These are phyloP conservation scores for Raffaelea arxii DNA, from an alignment of 2,329 filamentous ascomycete species.

Conservation along the genomic window DNA sequence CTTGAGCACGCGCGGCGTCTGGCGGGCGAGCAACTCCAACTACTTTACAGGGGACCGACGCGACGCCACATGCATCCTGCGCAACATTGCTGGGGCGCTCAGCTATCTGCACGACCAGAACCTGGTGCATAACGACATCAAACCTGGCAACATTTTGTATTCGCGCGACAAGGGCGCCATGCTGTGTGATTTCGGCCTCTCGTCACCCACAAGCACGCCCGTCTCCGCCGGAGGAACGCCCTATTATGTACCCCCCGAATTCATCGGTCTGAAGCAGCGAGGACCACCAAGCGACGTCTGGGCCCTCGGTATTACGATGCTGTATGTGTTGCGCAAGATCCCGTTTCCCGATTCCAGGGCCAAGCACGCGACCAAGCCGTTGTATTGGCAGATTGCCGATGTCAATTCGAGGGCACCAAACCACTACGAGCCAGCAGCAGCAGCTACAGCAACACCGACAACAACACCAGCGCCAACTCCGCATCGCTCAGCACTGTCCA, in stretches of 20 bases:
- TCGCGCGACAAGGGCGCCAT: slow-evolving; percentile 48
- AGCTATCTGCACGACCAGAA: slow-evolving; percentile 45
- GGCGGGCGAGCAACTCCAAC: slow-evolving; percentile 37
- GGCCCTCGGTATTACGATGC: slow-evolving; percentile 51
- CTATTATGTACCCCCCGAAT: slow-evolving; percentile 53
- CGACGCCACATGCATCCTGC: slow-evolving; percentile 43
- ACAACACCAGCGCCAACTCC: too few relatives aligned
- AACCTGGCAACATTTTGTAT: slow-evolving; percentile 52
- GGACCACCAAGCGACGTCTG: slow-evolving; percentile 48
- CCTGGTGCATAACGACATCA: slow-evolving; percentile 53
- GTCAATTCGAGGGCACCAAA: slow-evolving; percentile 28
- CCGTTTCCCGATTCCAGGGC: slow-evolving; percentile 43
- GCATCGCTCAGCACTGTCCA: slow-evolving; percentile 30
- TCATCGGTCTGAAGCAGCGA: slow-evolving; percentile 43
- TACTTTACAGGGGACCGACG: slow-evolving; percentile 38
- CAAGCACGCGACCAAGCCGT: slow-evolving; percentile 34
- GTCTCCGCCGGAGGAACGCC: slow-evolving; percentile 46
- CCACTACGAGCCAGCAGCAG: slow-evolving; percentile 13
- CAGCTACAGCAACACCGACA: slow-evolving; percentile 14
- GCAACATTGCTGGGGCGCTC: slow-evolving; percentile 43
- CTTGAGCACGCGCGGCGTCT: slow-evolving; percentile 36
- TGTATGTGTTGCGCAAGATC: slow-evolving; percentile 48
- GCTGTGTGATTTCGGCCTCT: slow-evolving; percentile 51
- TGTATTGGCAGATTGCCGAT: slow-evolving; percentile 51
- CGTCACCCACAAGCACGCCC: slow-evolving; percentile 35